Evolutionary conservation across 2,329 filamentous ascomycete species (phyloP), one percentile per base, ranked within the genome.

Genomic region (Microdochium trichocladiopsis): DNA sequence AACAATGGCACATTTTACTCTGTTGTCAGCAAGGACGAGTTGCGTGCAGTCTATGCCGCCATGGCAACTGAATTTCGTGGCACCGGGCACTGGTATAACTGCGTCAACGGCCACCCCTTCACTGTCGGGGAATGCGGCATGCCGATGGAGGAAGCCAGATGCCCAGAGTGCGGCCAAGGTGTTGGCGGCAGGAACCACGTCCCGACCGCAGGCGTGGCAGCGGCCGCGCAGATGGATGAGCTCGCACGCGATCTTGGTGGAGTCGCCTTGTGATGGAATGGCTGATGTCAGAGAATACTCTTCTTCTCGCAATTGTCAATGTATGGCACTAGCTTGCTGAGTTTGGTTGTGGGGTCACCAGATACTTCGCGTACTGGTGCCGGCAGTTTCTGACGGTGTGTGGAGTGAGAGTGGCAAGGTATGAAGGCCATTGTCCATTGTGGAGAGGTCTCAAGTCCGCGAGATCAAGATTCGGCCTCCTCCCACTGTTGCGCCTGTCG

Each of bases 101-200:
- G 80, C 55, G 63, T 56, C 23, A 81, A 82, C 53, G 74, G 75
- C 2, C 79, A 85, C 60, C 76, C 79, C 2, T 85, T 88, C 56
- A 80, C 82, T 0, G 73, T 87, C 28, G 83, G 83, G 1, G 80
- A 87, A 54, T 87, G 84, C 59, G 84, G 84, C 1, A 80, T 82
- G 74, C 80, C 84, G 0, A 85, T 86, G 80, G 55, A 88, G 62
- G 51, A 60, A 18, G 76, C 83, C 1, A 64, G 64, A 2, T 90
- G 86, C 57, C 83, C 85, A 0, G 77, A 88, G 56, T 90, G 86
- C 56, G 76, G 72, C 2, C 72, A 72, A 1, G 55, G 64, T 0
- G 74, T 88, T 25, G 84, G 84, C 2, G 84, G 85, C 0, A 61
- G 58, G 47, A 10, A 74, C 37, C 82, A 87, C 62, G 51, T 9